phyloP scores from a whole-genome alignment of 306 rosid species.

The Benincasa hispida region DNA sequence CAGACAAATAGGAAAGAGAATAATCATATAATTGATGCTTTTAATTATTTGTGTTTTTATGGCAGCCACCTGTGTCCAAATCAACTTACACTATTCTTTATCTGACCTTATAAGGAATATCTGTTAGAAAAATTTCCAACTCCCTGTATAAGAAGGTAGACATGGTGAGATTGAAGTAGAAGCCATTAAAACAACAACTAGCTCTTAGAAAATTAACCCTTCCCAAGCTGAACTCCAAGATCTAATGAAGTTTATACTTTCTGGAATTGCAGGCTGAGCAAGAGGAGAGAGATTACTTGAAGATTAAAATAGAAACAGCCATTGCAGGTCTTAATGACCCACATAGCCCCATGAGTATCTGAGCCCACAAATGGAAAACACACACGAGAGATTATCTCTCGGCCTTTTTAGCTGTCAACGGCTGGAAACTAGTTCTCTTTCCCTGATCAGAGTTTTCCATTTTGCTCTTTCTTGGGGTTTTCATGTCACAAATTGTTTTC shows the following conservation, averaged over 20 bases:
- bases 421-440: neutral
- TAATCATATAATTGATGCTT: neutral
- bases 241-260: neutral
- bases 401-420: neutral
- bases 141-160: too few species aligned
- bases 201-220: neutral
- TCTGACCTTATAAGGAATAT: too few species aligned
- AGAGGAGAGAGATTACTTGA: slow-evolving; percentile 63
- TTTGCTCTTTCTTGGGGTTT: slow-evolving; percentile 2
- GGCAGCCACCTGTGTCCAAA: neutral
- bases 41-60: too few species aligned
- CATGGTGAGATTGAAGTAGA: neutral
- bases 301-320: slow-evolving; percentile 50
- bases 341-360: slow-evolving; percentile 73
- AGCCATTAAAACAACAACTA: neutral
- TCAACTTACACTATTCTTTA: neutral
- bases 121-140: too few species aligned
- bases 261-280: slow-evolving; percentile 57
- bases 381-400: neutral
- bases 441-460: neutral
- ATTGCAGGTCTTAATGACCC: slow-evolving; percentile 70
- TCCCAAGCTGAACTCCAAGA: neutral
- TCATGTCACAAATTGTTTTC: neutral
- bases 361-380: neutral
- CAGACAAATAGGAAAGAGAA: neutral